Evolutionary conservation across 495 filamentous ascomycete species (phyloP).

Genomic region (Bombardia bombarda): DNA sequence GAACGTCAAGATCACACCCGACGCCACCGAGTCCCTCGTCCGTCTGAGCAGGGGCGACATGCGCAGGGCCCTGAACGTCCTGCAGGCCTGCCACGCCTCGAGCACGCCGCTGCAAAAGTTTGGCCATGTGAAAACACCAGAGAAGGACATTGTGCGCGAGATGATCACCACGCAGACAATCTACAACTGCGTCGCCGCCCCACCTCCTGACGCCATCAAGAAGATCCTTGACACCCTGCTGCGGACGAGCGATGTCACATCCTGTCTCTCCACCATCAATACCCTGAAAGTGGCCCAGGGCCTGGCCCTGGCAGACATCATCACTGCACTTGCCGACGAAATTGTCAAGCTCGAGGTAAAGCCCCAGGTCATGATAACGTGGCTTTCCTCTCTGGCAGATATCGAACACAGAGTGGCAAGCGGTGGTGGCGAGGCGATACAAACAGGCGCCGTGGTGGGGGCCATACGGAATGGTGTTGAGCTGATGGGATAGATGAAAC

Average conservation of each 20-base stretch:
- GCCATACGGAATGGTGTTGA: slow-evolving; percentile 83
- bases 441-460: slow-evolving; percentile 88
- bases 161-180: slow-evolving; percentile 85
- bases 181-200: slow-evolving; percentile 95
- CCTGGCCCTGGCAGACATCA: slow-evolving; percentile 88
- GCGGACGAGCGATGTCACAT: slow-evolving; percentile 73
- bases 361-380: slow-evolving; percentile 75
- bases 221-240: slow-evolving; percentile 78
- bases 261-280: slow-evolving; percentile 78
- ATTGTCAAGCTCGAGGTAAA: slow-evolving; percentile 77
- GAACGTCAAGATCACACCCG: slow-evolving; percentile 68
- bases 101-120: slow-evolving; percentile 42
- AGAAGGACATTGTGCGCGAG: slow-evolving; percentile 60
- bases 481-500: slow-evolving; percentile 38
- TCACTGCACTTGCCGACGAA: slow-evolving; percentile 77
- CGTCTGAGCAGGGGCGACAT: slow-evolving; percentile 90
- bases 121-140: slow-evolving; percentile 31
- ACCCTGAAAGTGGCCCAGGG: slow-evolving; percentile 77
- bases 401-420: slow-evolving; percentile 86
- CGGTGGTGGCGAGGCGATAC: slow-evolving; percentile 80
- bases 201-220: slow-evolving; percentile 81
- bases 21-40: slow-evolving; percentile 74
- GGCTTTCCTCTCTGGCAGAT: slow-evolving; percentile 87
- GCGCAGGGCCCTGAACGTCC: slow-evolving; percentile 87
- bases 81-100: slow-evolving; percentile 93